Evolutionary conservation across 495 filamentous ascomycete genomes (phyloP), one percentile per base, ranked within the genome.

Genomic region (Tuber melanosporum): DNA sequence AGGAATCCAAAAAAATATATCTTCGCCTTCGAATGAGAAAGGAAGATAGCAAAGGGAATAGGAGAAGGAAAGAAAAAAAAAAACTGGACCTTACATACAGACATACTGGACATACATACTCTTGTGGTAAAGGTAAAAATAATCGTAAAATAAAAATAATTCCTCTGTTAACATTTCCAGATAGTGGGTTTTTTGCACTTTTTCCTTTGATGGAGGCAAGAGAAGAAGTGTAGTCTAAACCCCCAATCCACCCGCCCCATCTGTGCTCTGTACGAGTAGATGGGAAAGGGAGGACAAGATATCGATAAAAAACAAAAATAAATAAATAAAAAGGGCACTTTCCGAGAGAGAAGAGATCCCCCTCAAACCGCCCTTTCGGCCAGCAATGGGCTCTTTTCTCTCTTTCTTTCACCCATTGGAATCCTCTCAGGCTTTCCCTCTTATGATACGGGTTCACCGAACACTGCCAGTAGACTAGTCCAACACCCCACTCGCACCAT

Each of bases 291-390:
- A 36, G 57, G 26, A 66, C 57, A 17, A 17, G 26, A 36, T 32
- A 36, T 66, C 26, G 2, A 19, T 17, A 62, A 57, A 14, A 26
- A 1, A 41, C 39, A 41, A 49, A 22, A 49, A 49, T 6, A 49
- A 22, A 20, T 19, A 47, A 49, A 22, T 26, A 62, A 62, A 66
- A 66, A 15, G 57, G 57, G 57, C 26, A 66, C 57, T 66, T 66
- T 66, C 15, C 14, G 57, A 66, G 57, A 36, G 26, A 36, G 26
- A 36, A 66, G 57, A 66, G 57, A 36, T 36, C n/a, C 32, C 39
- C 26, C 57, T 19, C 57, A 66, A 66, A 66, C 57, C 6, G 57
- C 57, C 57, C 57, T 66, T 66, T 66, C 57, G 57, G 57, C 57
- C 14, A 66, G 12, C 26, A 66, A 66, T 17, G 26, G 57, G 57